These are phyloP conservation scores for Mycogone perniciosa DNA, from an alignment of 2,329 filamentous ascomycete species.

Conservation along the genomic window DNA sequence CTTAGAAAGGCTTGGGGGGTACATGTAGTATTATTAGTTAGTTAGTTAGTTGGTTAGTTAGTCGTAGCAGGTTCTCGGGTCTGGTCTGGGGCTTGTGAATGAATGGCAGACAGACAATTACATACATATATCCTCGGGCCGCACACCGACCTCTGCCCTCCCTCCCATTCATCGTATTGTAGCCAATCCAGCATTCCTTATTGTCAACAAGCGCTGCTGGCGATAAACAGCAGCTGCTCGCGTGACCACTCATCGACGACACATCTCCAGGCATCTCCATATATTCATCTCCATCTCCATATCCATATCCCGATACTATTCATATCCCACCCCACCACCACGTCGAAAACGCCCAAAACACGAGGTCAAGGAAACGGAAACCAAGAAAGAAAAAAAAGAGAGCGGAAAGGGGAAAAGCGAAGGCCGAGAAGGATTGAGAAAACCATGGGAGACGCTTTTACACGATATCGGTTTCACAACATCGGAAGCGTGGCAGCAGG, in stretches of 20 bases:
- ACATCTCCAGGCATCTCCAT: too few species aligned
- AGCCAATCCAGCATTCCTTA: background rate
- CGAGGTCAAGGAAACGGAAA: background rate
- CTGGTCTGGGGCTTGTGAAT: too few species aligned
- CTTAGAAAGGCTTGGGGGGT: too few species aligned
- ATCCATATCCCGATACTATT: background rate
- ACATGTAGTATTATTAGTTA: too few species aligned
- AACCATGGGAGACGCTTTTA: slow-evolving; percentile 10
- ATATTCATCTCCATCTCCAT: too few species aligned
- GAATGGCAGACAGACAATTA: too few species aligned
- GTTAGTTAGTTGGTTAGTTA: background rate
- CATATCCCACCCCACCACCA: background rate
- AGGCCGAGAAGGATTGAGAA: background rate
- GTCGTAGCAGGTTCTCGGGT: background rate
- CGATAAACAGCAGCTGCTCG: background rate
- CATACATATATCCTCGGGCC: too few species aligned
- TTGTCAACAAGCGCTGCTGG: background rate
- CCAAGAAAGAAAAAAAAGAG: background rate
- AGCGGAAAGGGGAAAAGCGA: background rate
- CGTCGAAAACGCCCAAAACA: background rate
- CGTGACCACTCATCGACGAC: background rate
- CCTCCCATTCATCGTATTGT: too few species aligned
- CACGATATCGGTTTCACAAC: background rate
- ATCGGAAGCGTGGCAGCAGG: slow-evolving; percentile 4
- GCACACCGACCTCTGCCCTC: too few species aligned